Base-by-base conservation (phyloP, 1,139 yeast species). In the Suhomyces bokatorum region DNA sequence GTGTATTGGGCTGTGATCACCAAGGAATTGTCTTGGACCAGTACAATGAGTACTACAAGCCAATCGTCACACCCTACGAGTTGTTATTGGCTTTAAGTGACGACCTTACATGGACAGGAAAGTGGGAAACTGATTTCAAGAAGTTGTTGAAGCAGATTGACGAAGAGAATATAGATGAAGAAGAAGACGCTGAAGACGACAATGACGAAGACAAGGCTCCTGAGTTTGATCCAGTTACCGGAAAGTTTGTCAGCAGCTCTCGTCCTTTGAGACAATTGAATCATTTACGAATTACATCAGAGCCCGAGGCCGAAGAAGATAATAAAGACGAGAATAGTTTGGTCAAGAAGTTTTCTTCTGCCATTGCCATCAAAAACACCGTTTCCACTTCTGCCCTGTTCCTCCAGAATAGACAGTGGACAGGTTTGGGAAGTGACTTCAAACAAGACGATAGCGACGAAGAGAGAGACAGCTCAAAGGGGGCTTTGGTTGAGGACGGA, bases 41-140 rank as follows among this genome's bases (percentile, higher is more conserved):
- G 48, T 70, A 69, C 34, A 83, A 79, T 48, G 97, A 91, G 49
- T 93, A 85, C 60, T 89, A 81, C 68, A 89, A 85, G 62, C 98
- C 98, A 1, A 86, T 93, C 10, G 80, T 93, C 12, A 93, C 99
- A 0, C 99, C 99, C 0, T 93, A 87, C 63, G 99, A 93, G 62
- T 70, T 95, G 42, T 77, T 85, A 42, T 66, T 93, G 59, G 96
- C 98, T 0, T 70, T 95, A 47, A 77, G 78, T 50, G 82, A 80
- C 26, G 90, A 86, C 48, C 73, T 88, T 20, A 72, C 81, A 2
- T 91, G 98, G 97, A 84, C 93, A 0, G 98, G 98, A 0, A 77
- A 86, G 55, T 93, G 99, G 99, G 78, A 87, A 13, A 83, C 91
- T 0, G 95, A 87, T 54, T 89, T 90, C 62, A 73, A 78, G 32